A percentile compares a stretch with the other conserved stretches of the same genome.
Evolutionary conservation across 2,329 filamentous ascomycete genomes (phyloP).

Genomic region (Aureobasidium sp.): DNA sequence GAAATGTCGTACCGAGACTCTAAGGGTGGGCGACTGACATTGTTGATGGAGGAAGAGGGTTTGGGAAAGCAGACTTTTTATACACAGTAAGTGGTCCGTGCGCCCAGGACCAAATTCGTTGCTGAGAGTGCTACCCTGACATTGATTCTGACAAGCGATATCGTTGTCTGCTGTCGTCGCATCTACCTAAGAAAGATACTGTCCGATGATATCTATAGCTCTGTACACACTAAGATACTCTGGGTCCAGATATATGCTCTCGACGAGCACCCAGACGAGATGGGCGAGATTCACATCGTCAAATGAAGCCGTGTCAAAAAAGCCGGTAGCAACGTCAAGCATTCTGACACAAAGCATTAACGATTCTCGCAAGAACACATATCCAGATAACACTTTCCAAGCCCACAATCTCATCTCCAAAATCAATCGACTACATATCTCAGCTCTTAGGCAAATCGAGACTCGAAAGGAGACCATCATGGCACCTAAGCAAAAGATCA

Average conservation of each 20-base stretch:
- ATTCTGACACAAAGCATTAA: background rate
- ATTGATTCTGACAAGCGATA: background rate
- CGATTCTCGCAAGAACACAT: background rate
- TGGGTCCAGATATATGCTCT: background rate
- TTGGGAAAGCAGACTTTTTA: slow-evolving; percentile 15
- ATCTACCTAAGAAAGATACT: background rate
- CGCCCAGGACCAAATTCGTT: background rate
- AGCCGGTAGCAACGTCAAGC: background rate
- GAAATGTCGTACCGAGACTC: slow-evolving; percentile 95
- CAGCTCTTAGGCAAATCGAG: too few relatives aligned
- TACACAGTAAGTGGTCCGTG: background rate
- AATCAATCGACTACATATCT: background rate
- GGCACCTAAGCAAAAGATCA: slow-evolving; percentile 54
- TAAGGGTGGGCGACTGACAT: slow-evolving; percentile 87
- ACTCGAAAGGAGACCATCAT: slow-evolving; percentile 22
- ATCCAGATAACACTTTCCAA: background rate
- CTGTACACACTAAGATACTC: background rate
- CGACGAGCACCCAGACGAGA: background rate
- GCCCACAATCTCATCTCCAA: background rate
- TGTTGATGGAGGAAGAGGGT: slow-evolving; percentile 50
- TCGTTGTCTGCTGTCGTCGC: background rate
- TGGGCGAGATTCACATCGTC: background rate
- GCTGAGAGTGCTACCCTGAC: background rate
- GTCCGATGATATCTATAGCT: background rate
- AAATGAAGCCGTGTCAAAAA: background rate